phyloP scores from a whole-genome alignment of 2,329 filamentous ascomycete genomes.

The Phialophora chinensis region DNA sequence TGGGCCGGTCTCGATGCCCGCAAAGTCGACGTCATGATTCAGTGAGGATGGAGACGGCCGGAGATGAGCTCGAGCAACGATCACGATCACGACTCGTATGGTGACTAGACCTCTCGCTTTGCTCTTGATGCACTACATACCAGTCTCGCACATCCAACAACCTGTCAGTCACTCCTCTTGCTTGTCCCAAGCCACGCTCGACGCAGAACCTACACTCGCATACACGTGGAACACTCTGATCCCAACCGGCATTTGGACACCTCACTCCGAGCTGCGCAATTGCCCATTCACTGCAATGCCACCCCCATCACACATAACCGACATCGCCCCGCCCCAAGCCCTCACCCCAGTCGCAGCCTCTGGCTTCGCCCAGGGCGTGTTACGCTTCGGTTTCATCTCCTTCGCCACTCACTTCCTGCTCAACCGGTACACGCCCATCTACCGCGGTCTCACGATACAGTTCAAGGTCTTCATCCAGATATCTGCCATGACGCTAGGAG shows the following conservation, averaged over 20 bases:
- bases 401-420: conserved; percentile 54
- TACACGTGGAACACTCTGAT: background rate
- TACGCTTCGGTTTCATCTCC: conserved; percentile 55
- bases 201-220: background rate
- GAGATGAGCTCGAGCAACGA: background rate
- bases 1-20: background rate
- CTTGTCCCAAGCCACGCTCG: background rate
- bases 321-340: conserved; percentile 50
- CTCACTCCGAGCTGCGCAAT: background rate
- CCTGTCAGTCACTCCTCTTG: background rate
- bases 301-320: conserved; percentile 48
- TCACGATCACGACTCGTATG: background rate
- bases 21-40: conserved; percentile 21
- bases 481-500: conserved; percentile 55
- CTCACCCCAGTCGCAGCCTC: conserved; percentile 49
- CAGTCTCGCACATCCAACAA: background rate
- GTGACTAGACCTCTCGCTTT: background rate
- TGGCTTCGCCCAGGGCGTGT: conserved; percentile 52
- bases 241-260: too few species aligned
- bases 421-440: conserved; percentile 49
- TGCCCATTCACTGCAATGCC: conserved; percentile 45
- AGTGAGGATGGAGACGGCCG: background rate
- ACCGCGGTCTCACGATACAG: conserved; percentile 55
- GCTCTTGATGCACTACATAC: background rate
- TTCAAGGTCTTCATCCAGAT: conserved; percentile 59